A percentile compares a stretch with the other conserved stretches of the same genome.
Evolutionary conservation across 768 basidiomycete species (phyloP).

Genomic region (Agrocybe chaxingu): DNA sequence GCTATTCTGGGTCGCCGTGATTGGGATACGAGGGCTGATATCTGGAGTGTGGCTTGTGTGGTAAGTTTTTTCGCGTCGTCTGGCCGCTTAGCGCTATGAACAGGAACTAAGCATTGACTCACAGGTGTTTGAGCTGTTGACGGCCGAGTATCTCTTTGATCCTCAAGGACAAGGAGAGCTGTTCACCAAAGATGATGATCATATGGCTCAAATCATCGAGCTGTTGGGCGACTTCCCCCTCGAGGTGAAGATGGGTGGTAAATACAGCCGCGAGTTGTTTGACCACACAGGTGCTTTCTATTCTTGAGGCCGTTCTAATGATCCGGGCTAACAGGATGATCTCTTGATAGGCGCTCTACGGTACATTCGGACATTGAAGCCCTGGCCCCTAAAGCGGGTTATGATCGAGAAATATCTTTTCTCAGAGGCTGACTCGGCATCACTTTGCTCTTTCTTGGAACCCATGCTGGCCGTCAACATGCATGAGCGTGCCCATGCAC

Average conservation of each 20-base stretch:
- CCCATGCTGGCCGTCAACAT: constrained; percentile 78
- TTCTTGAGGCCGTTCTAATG: constrained; percentile 6
- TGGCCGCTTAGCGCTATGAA: background rate
- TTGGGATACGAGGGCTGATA: constrained; percentile 84
- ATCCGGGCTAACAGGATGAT: constrained; percentile 1
- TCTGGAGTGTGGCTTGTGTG: constrained; percentile 91
- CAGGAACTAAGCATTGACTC: background rate
- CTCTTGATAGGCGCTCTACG: constrained; percentile 53
- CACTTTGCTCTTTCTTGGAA: constrained; percentile 63
- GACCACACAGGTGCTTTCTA: constrained; percentile 56
- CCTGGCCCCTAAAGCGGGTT: constrained; percentile 80
- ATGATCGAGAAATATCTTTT: constrained; percentile 89
- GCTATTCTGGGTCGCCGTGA: constrained; percentile 85
- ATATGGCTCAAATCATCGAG: constrained; percentile 94
- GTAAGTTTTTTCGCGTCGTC: constrained; percentile 32
- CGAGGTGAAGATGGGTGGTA: constrained; percentile 78
- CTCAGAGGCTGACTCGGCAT: constrained; percentile 50
- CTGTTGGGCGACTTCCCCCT: constrained; percentile 76
- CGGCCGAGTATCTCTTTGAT: constrained; percentile 91
- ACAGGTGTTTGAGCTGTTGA: constrained; percentile 83
- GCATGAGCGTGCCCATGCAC: constrained; percentile 63
- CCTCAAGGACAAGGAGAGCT: constrained; percentile 77
- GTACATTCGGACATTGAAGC: constrained; percentile 71
- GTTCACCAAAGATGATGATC: constrained; percentile 93
- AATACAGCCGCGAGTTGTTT: constrained; percentile 83